A percentile compares a stretch with the other conserved stretches of the same genome.
phyloP scores from a whole-genome alignment of 345 rosid genomes.

The Lepidium didymum region DNA sequence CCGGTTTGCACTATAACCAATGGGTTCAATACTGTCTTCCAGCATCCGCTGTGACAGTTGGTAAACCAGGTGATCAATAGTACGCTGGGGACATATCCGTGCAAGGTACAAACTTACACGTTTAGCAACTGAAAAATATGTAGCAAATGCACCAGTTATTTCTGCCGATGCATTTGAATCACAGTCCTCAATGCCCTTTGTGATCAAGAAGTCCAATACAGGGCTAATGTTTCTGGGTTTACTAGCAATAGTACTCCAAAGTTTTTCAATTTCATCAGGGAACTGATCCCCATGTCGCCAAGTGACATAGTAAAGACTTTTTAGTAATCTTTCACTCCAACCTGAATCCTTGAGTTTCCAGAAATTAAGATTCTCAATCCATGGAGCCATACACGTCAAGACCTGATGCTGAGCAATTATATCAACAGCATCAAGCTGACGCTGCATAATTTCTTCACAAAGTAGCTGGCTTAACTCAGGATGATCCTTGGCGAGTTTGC shows the following conservation, averaged over 20 bases:
- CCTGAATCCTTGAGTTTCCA: constrained; percentile 99
- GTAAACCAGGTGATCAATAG: constrained; percentile 94
- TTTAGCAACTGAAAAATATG: constrained; percentile 98
- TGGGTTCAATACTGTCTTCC: constrained; percentile 84
- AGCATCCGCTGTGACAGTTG: constrained; percentile 90
- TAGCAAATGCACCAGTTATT: constrained; percentile 98
- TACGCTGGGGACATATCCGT: constrained; percentile 92
- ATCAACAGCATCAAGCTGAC: constrained; percentile 98
- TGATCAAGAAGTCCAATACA: constrained; percentile 89
- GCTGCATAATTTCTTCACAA: constrained; percentile 98
- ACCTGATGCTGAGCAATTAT: constrained; percentile 99
- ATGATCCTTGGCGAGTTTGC: constrained; percentile 96
- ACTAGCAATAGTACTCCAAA: constrained; percentile 98
- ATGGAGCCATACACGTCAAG: constrained; percentile 99
- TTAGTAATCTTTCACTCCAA: constrained; percentile 93
- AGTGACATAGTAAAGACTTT: constrained; percentile 97
- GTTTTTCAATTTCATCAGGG: constrained; percentile 98
- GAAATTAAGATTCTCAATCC: constrained; percentile 98
- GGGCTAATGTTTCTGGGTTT: constrained; percentile 95
- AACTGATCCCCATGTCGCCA: constrained; percentile 99
- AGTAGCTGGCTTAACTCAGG: constrained; percentile 95
- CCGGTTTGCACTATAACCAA: constrained; percentile 46
- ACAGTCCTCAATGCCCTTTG: constrained; percentile 96
- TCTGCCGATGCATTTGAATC: constrained; percentile 99
- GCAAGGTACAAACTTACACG: constrained; percentile 95